Conservation (phyloP, 2,329 filamentous ascomycete genomes). For the Cadophora gregata region DNA sequence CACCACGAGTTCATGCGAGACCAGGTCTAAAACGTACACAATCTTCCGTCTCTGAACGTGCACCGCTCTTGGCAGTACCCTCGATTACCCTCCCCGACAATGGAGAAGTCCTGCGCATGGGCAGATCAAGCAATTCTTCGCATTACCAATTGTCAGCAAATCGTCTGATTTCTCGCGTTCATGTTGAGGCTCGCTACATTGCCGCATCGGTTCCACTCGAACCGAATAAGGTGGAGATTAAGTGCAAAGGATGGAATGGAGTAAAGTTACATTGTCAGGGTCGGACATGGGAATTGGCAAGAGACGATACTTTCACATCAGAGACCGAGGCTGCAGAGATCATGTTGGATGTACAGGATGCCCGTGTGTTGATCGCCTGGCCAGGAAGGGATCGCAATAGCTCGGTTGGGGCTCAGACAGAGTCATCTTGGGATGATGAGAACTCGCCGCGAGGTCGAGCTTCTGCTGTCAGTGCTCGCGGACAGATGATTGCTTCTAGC, state of each 20-base stretch:
- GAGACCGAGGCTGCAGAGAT: slow-evolving; percentile 88
- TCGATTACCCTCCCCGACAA: slow-evolving; percentile 79
- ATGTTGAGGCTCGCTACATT: slow-evolving; percentile 87
- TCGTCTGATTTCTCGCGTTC: slow-evolving; percentile 89
- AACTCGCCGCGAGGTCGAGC: slow-evolving; percentile 57
- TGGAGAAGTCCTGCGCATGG: slow-evolving; percentile 85
- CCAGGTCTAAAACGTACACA: slow-evolving; percentile 63
- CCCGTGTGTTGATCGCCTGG: slow-evolving; percentile 89
- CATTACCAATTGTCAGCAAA: slow-evolving; percentile 93
- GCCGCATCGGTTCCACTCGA: slow-evolving; percentile 70
- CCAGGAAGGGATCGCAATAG: slow-evolving; percentile 62
- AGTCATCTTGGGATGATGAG: slow-evolving; percentile 72
- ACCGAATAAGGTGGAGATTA: slow-evolving; percentile 81
- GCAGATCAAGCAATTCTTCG: slow-evolving; percentile 93
- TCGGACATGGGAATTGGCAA: slow-evolving; percentile 81
- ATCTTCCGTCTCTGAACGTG: slow-evolving; percentile 72
- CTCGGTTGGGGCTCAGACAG: slow-evolving; percentile 49
- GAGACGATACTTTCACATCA: slow-evolving; percentile 88
- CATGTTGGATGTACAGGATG: slow-evolving; percentile 94
- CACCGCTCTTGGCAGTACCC: slow-evolving; percentile 83
- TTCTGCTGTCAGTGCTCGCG: slow-evolving; percentile 43
- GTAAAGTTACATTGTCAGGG: slow-evolving; percentile 91
- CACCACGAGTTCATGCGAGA: slow-evolving; percentile 61
- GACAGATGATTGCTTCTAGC: slow-evolving; percentile 61
- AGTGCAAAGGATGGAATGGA: slow-evolving; percentile 96